phyloP scores from a whole-genome alignment of 129 eudicot genomes.

The Pulicaria dysenterica region DNA sequence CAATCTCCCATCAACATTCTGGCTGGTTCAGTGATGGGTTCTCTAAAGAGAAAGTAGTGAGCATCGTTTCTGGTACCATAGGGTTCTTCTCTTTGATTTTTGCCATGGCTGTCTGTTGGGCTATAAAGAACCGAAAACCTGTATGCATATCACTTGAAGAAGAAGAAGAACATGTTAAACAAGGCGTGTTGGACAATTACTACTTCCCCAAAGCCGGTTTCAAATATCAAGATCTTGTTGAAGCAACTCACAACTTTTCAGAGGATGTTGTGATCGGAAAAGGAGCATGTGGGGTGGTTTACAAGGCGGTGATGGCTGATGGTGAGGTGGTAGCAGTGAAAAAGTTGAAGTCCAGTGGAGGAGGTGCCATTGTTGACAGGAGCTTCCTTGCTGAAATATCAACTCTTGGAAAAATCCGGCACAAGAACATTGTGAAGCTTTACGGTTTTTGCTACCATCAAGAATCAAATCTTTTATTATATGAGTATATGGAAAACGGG shows the following conservation, averaged over 20 bases:
- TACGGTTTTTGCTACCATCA: constrained; percentile 84
- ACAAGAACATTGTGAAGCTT: constrained; percentile 79
- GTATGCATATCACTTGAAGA: constrained; percentile 55
- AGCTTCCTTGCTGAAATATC: constrained; percentile 86
- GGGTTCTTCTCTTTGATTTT: constrained; percentile 68
- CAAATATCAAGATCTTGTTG: constrained; percentile 73
- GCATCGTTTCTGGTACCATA: constrained; percentile 45
- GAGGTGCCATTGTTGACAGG: constrained; percentile 58
- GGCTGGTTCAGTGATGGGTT: constrained; percentile 50
- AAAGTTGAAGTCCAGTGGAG: constrained; percentile 65
- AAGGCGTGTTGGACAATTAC: constrained; percentile 50
- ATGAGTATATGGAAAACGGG: constrained; percentile 88
- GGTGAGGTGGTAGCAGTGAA: constrained; percentile 83
- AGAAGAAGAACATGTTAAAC: constrained; percentile 31
- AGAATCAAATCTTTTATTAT: constrained; percentile 71
- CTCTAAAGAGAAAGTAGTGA: constrained; percentile 57
- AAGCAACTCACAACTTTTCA: constrained; percentile 77
- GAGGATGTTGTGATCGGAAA: constrained; percentile 71
- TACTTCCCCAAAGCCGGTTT: constrained; percentile 81
- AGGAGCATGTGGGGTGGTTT: constrained; percentile 93
- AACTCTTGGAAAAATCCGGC: constrained; percentile 90
- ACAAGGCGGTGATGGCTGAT: constrained; percentile 71
- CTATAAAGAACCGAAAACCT: constrained; percentile 50
- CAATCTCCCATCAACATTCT: constrained; percentile 33
- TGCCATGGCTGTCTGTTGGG: constrained; percentile 59